Conservation (phyloP, 1,284 basidiomycete species). For the Sparassis latifolia region DNA sequence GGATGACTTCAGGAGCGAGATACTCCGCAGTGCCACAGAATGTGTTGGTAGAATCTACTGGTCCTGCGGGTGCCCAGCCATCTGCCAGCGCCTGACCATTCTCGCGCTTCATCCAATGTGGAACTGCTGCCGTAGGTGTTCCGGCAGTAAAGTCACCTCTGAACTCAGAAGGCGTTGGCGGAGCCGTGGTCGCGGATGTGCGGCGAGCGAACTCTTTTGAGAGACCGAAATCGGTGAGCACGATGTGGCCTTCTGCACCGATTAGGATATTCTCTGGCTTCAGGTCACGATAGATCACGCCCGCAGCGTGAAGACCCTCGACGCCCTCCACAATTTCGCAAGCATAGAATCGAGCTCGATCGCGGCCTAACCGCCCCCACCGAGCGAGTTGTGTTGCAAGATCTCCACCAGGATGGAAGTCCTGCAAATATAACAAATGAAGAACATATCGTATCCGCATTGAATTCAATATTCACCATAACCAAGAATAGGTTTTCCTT, state of each 20-base stretch:
- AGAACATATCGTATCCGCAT: constrained; percentile 16
- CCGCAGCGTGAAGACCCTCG: constrained; percentile 82
- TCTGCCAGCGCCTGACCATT: constrained; percentile 38
- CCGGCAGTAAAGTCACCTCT: constrained; percentile 44
- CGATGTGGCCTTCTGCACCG: constrained; percentile 88
- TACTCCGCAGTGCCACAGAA: constrained; percentile 94
- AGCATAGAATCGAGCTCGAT: constrained; percentile 92
- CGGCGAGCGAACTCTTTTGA: constrained; percentile 79
- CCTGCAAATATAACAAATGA: constrained; percentile 38
- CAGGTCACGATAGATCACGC: constrained; percentile 85
- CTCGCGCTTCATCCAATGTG: constrained; percentile 69
- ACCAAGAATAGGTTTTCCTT: constrained; percentile 90
- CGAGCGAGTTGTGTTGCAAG: constrained; percentile 93
- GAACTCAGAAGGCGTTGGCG: constrained; percentile 49
- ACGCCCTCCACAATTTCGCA: constrained; percentile 95
- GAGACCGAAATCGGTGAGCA: constrained; percentile 92
- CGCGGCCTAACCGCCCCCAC: constrained; percentile 87
- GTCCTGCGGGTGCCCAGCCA: constrained; percentile 49
- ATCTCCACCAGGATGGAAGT: constrained; percentile 95
- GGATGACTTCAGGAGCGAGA: constrained; percentile 90
- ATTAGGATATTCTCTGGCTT: constrained; percentile 96
- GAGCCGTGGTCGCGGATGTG: constrained; percentile 37
- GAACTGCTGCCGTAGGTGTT: constrained; percentile 41
- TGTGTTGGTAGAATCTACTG: constrained; percentile 66
- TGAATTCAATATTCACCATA: constrained; percentile 45